Evolutionary conservation across 441 rosid genomes (phyloP).

Genomic region (Euphorbia celastroides): DNA sequence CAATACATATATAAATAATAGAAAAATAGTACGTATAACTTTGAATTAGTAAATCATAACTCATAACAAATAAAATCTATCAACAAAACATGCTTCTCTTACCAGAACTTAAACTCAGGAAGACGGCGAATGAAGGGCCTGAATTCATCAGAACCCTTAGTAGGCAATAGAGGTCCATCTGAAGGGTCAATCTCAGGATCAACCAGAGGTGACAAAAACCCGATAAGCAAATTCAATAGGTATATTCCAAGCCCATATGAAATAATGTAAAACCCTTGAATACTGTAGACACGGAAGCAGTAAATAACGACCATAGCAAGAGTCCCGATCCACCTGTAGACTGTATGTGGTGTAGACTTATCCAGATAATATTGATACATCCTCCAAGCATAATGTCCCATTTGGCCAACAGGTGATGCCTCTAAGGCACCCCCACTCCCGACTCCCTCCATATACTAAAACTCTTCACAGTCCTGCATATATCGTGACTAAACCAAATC

Average conservation of each 20-base stretch:
- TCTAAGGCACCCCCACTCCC: slow-evolving; percentile 6
- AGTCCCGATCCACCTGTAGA: slow-evolving; percentile 20
- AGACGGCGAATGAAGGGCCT: slow-evolving; percentile 23
- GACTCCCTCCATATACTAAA: slow-evolving; percentile 13
- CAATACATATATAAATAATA: too few relatives aligned
- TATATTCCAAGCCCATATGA: slow-evolving; percentile 24
- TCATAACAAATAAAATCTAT: neutral
- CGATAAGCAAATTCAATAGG: slow-evolving; percentile 22
- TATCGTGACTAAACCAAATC: slow-evolving; percentile 3
- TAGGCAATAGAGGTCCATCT: slow-evolving; percentile 25
- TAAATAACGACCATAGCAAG: slow-evolving; percentile 9
- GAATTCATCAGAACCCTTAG: slow-evolving; percentile 21
- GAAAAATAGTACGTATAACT: too few relatives aligned
- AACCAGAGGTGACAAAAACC: slow-evolving; percentile 22
- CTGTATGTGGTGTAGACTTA: slow-evolving; percentile 15
- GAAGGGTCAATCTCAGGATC: slow-evolving; percentile 20
- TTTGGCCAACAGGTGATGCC: slow-evolving; percentile 9
- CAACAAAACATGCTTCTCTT: neutral
- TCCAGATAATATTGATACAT: slow-evolving; percentile 22
- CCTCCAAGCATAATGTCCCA: slow-evolving; percentile 13
- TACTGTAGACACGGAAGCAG: slow-evolving; percentile 13
- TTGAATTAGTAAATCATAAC: too few relatives aligned
- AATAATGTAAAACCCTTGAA: slow-evolving; percentile 22
- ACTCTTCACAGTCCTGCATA: slow-evolving; percentile 30
- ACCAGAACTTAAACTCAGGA: slow-evolving; percentile 29